Percentiles rank a stretch among this genome's conserved stretches.
These are phyloP conservation scores for Sporothrix pallida DNA, from an alignment of 2,329 filamentous ascomycete species.

Conservation along the genomic window DNA sequence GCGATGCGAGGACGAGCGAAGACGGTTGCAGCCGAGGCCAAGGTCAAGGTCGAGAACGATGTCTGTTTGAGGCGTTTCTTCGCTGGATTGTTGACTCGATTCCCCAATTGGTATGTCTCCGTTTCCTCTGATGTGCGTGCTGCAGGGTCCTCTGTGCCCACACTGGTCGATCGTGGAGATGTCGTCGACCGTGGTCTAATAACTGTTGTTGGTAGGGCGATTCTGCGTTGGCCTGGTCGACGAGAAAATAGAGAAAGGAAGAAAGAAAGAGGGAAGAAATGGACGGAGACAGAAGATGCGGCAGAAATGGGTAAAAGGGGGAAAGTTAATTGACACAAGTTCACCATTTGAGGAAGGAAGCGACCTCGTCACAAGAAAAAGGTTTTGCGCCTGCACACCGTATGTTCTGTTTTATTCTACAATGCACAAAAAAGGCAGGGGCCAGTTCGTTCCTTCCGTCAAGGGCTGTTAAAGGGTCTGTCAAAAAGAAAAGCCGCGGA, in stretches of 20 bases:
- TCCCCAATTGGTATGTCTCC: not conserved
- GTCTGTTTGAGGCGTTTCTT: not conserved
- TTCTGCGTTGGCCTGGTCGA: not conserved
- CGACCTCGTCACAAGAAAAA: not conserved
- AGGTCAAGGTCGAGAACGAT: not conserved
- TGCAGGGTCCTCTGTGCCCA: slow-evolving; percentile 8
- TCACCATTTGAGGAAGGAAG: slow-evolving; percentile 1
- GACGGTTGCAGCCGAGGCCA: no score
- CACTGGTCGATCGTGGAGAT: not conserved
- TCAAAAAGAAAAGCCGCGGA: not conserved
- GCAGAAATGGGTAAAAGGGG: not conserved
- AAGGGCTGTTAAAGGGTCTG: not conserved
- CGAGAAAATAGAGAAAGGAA: not conserved
- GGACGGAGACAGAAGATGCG: not conserved
- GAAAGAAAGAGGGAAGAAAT: not conserved
- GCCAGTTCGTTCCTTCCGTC: not conserved
- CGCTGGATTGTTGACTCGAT: not conserved
- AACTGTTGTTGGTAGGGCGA: not conserved
- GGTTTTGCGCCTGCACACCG: not conserved
- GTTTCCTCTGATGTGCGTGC: not conserved
- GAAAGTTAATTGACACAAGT: not conserved
- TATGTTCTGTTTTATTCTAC: not conserved
- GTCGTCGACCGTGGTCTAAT: not conserved
- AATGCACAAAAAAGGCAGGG: slow-evolving; percentile 3
- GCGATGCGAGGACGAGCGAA: not conserved